Base-by-base conservation (phyloP, 2,329 filamentous ascomycete species). In the Davidsoniella virescens region DNA sequence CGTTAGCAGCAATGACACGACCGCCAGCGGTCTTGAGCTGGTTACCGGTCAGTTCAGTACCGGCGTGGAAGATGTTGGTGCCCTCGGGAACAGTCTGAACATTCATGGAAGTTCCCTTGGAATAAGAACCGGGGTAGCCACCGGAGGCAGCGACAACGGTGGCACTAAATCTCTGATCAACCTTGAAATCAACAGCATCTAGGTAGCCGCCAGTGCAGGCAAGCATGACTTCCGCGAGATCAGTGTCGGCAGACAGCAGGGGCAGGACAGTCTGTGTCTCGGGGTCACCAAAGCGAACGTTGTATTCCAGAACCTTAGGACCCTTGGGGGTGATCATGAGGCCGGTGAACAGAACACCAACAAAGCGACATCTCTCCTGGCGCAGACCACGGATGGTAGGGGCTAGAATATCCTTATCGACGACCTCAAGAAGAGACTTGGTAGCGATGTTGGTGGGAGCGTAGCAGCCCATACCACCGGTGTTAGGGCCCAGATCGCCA, bases 401-500 rank as follows among this genome's bases (percentile, higher is more conserved):
- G 63, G 87, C 78, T n/a, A 96, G 75, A 50, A 95, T 82, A 33
- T 83, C 84, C 51, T 73, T 72, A 61, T 95, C 82, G 54, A 98
- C 79, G 54, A 80, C 73, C 16, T 81, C 81, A 16, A 92, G 73
- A n/a, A 94, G 71, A 54, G 82, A 77, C 47, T 79, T 75, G 0
- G 82, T 83, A 26, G 82, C 80, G 58, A 88, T 81, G 55, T 78
- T 83, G 1, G 88, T 93, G n/a, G 85, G 85, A 14, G 88, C 87
- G 65, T 96, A 96, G 62, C 87, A 94, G 47, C 92, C 92, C 92
- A 96, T 96, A 39, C 92, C 92, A 53, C 90, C 92, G 2, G 92
- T 96, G 67, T 96, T 96, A 37, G 87, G 85, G 1, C 92, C 92
- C 46, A 77, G 73, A 62, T 96, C 90, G 50, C 84, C 86, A 60